phyloP scores from a whole-genome alignment of 2,329 filamentous ascomycete genomes.

The Cercospora berteroae region DNA sequence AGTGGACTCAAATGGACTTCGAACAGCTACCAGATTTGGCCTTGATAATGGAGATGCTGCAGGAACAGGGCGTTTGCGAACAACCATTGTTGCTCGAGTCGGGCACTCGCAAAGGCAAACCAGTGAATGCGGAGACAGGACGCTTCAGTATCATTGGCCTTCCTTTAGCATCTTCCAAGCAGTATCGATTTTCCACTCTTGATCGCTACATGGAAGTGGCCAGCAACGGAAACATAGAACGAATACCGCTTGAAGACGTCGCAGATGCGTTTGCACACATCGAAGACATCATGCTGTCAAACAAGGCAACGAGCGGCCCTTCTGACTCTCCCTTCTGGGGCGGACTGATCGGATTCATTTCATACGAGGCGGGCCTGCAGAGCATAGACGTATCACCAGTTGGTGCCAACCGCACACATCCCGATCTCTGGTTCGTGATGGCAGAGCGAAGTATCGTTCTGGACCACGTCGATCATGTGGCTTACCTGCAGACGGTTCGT shows the following conservation, averaged over 20 bases:
- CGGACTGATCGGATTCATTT: constrained; percentile 79
- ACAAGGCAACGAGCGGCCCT: constrained; percentile 37
- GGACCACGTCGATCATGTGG: constrained; percentile 62
- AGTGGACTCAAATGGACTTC: background rate
- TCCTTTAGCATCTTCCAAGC: constrained; percentile 44
- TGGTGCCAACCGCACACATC: constrained; percentile 46
- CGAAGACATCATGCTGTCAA: constrained; percentile 40
- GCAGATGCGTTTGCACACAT: constrained; percentile 44
- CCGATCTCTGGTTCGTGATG: constrained; percentile 75
- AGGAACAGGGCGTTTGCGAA: constrained; percentile 29
- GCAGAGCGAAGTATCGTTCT: constrained; percentile 74
- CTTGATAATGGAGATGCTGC: constrained; percentile 40
- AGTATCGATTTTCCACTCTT: constrained; percentile 28
- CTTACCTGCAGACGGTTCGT: constrained; percentile 68
- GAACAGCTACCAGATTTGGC: constrained; percentile 32
- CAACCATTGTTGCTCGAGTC: constrained; percentile 51
- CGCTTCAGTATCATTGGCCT: constrained; percentile 73
- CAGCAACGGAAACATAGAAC: constrained; percentile 5
- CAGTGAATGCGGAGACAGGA: constrained; percentile 52
- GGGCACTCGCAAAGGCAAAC: constrained; percentile 42
- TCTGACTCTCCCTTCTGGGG: constrained; percentile 66
- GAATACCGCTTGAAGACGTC: constrained; percentile 20
- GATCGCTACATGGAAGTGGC: constrained; percentile 20
- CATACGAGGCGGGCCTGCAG: constrained; percentile 76
- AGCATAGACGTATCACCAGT: constrained; percentile 53